Conservation (phyloP, 192 early-diverging fungal species). For the Coemansia sp. region DNA sequence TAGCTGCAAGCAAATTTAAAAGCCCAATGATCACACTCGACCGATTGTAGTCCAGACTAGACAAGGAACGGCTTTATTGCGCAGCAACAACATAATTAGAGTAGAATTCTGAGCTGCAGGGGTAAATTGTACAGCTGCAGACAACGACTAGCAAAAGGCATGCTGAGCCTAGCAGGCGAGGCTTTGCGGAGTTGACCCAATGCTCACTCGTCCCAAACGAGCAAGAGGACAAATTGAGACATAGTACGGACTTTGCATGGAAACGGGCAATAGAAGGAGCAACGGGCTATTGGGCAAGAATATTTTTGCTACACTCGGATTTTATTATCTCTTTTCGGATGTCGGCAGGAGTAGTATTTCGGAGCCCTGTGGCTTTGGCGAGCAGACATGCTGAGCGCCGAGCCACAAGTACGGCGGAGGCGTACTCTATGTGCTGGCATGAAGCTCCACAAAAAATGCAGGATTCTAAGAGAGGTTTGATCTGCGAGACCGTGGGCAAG, state of each 20-base stretch:
- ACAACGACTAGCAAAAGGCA: neutral
- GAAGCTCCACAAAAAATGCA: neutral
- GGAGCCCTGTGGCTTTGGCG: neutral
- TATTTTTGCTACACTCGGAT: neutral
- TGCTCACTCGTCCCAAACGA: neutral
- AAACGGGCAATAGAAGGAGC: neutral
- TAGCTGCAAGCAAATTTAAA: neutral
- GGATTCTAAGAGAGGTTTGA: neutral
- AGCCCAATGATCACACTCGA: neutral
- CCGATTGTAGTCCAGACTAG: neutral
- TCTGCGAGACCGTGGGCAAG: neutral
- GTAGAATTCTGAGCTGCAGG: neutral
- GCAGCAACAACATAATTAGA: slow-evolving; percentile 1
- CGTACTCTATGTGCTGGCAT: neutral
- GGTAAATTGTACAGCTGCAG: neutral
- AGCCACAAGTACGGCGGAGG: neutral
- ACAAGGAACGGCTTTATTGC: neutral
- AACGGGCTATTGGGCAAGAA: neutral
- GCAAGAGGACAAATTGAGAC: neutral
- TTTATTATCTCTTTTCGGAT: neutral
- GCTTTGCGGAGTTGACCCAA: neutral
- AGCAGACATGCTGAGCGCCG: neutral
- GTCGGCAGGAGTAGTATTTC: neutral
- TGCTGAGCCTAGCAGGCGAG: neutral
- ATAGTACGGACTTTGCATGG: neutral